These are phyloP conservation scores for Madurella mycetomatis DNA, from an alignment of 2,329 filamentous ascomycete genomes.

Conservation along the genomic window DNA sequence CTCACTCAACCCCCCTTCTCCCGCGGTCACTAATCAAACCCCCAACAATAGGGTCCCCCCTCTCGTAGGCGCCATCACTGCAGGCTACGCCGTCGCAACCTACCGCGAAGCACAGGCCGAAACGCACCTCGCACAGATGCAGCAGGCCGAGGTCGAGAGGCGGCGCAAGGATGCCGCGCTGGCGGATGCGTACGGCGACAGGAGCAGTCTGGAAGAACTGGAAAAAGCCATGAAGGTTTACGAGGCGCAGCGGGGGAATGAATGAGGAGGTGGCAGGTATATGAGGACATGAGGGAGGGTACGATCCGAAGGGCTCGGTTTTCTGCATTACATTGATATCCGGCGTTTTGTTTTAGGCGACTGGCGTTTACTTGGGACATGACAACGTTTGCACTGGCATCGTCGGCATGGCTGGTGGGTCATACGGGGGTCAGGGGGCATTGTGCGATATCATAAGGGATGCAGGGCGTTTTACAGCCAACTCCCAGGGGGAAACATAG, in stretches of 20 bases:
- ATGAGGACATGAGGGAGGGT: not conserved
- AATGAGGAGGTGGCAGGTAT: not conserved
- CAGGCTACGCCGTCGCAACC: constrained; percentile 25
- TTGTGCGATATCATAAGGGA: not conserved
- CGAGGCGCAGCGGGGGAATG: constrained; percentile 24
- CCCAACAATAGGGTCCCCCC: constrained; percentile 23
- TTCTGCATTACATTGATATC: not conserved
- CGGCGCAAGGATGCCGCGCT: constrained; percentile 22
- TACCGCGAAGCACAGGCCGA: constrained; percentile 22
- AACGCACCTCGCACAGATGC: constrained; percentile 9
- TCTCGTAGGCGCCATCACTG: constrained; percentile 23
- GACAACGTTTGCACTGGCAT: not conserved
- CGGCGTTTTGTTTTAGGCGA: not conserved
- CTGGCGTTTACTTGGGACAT: not conserved
- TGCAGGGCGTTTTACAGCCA: not conserved
- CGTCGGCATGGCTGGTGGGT: not conserved
- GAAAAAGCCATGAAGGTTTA: constrained; percentile 31
- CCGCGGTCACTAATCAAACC: not conserved
- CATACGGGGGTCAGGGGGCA: no score
- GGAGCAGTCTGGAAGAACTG: constrained; percentile 30
- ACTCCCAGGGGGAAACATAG: no score
- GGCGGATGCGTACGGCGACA: constrained; percentile 31
- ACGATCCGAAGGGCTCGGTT: not conserved
- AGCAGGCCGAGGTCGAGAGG: constrained; percentile 21
- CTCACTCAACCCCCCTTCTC: not conserved